These are phyloP conservation scores for Pichia sp. DNA, from an alignment of 1,139 yeast species.

Conservation along the genomic window DNA sequence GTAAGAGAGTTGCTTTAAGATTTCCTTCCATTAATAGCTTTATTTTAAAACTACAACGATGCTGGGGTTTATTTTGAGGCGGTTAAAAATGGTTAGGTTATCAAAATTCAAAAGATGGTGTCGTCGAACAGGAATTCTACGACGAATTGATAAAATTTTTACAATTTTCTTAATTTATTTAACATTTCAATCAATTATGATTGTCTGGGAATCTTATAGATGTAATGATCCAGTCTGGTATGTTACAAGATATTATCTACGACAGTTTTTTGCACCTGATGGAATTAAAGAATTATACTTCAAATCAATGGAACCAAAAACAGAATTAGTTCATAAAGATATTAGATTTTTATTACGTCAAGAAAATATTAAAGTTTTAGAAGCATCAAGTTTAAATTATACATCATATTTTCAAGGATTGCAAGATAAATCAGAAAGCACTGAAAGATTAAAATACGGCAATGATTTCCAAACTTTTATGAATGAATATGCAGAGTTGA, in stretches of 20 bases:
- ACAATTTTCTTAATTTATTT: background rate
- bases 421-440: background rate
- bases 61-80: too few relatives aligned
- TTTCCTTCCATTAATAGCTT: too few relatives aligned
- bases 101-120: background rate
- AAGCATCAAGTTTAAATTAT: conserved; percentile 10
- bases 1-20: too few relatives aligned
- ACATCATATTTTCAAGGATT: conserved; percentile 7
- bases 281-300: too few relatives aligned
- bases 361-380: conserved; percentile 13
- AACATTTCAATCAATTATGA: conserved; percentile 2
- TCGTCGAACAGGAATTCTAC: background rate
- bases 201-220: conserved; percentile 1
- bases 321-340: conserved; percentile 3
- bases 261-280: too few relatives aligned
- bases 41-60: too few relatives aligned
- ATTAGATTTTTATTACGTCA: conserved; percentile 9
- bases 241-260: conserved; percentile 10
- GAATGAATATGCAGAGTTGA: conserved; percentile 10
- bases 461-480: conserved; percentile 15
- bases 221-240: conserved; percentile 13
- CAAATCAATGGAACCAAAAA: too few relatives aligned
- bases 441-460: background rate
- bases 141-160: background rate
- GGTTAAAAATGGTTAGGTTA: background rate